phyloP scores from a whole-genome alignment of 176 grass and related monocot genomes.

The Aechmea fasciata region DNA sequence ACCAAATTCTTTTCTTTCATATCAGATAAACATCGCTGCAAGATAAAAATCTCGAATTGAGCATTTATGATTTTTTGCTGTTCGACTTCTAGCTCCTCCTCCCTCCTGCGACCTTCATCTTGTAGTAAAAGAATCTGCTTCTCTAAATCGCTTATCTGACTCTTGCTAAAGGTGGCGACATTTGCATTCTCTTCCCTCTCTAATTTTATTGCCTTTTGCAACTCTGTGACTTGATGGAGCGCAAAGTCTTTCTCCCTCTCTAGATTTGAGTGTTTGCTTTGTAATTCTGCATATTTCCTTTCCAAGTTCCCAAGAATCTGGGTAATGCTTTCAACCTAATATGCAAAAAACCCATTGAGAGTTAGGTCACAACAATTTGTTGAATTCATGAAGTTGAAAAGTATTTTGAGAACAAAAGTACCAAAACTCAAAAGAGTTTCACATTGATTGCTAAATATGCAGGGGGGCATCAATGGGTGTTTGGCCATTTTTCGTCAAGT shows the following conservation, averaged over 20 bases:
- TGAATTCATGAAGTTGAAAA: background rate
- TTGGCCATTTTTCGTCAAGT: too few relatives aligned
- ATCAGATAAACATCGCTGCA: conserved; percentile 61
- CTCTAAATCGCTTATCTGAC: background rate
- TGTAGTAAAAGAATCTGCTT: conserved; percentile 38
- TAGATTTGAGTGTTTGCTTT: conserved; percentile 51
- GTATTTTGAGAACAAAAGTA: too few relatives aligned
- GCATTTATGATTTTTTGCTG: conserved; percentile 49
- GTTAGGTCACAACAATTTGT: conserved; percentile 17
- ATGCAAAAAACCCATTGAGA: conserved; percentile 13
- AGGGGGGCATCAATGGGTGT: too few relatives aligned
- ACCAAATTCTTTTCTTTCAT: conserved; percentile 48
- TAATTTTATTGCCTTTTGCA: conserved; percentile 39
- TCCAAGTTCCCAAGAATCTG: conserved; percentile 53
- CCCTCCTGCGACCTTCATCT: conserved; percentile 33
- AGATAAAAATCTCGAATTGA: conserved; percentile 65
- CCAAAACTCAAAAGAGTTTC: too few relatives aligned
- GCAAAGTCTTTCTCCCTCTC: conserved; percentile 50
- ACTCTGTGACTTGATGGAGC: conserved; percentile 27
- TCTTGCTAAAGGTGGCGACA: conserved; percentile 33
- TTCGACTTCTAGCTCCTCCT: conserved; percentile 53
- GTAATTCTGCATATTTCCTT: conserved; percentile 52
- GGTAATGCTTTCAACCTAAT: conserved; percentile 72
- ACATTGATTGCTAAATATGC: too few relatives aligned
- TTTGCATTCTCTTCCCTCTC: conserved; percentile 49